Percentiles rank a stretch among this genome's conserved stretches.
Evolutionary conservation across 1,139 yeast species (phyloP).

Genomic region (Lodderomyces metapsilosis): DNA sequence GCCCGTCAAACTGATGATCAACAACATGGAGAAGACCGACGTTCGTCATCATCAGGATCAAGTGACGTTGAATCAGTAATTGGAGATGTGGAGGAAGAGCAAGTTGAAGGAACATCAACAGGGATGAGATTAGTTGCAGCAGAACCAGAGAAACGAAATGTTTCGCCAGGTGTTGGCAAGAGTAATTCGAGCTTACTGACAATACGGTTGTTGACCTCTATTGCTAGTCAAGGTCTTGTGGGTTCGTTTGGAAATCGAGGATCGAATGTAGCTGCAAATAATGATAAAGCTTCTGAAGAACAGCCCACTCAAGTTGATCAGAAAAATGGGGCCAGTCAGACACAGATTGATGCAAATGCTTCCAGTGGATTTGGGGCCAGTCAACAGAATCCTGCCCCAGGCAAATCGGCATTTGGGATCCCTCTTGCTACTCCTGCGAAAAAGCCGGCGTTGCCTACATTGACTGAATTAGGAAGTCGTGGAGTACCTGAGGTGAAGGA

Average conservation of each 20-base stretch:
- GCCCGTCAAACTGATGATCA: background rate
- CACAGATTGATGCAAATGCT: background rate
- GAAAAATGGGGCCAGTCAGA: background rate
- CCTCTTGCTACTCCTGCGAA: slow-evolving; percentile 10
- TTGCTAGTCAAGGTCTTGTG: background rate
- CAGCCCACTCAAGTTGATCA: background rate
- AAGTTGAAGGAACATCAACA: slow-evolving; percentile 8
- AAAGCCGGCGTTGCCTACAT: slow-evolving; percentile 43
- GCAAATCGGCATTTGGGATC: background rate
- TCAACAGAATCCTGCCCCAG: too few relatives aligned
- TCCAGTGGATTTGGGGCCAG: background rate
- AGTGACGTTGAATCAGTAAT: slow-evolving; percentile 11
- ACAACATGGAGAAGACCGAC: background rate
- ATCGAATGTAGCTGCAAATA: background rate
- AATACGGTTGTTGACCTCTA: background rate
- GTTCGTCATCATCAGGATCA: slow-evolving; percentile 13
- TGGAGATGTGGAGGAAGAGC: slow-evolving; percentile 9
- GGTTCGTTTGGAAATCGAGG: background rate
- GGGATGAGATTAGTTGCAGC: slow-evolving; percentile 18
- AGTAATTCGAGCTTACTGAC: background rate
- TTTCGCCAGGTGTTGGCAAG: background rate
- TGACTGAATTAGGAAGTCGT: slow-evolving; percentile 53
- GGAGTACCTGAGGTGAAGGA: slow-evolving; percentile 68
- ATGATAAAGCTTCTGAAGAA: background rate
- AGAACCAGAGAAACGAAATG: slow-evolving; percentile 11